Percentiles rank a stretch among this genome's conserved stretches.
These are phyloP conservation scores for Ustilago hordei DNA, from an alignment of 1,284 basidiomycete genomes.

Conservation along the genomic window DNA sequence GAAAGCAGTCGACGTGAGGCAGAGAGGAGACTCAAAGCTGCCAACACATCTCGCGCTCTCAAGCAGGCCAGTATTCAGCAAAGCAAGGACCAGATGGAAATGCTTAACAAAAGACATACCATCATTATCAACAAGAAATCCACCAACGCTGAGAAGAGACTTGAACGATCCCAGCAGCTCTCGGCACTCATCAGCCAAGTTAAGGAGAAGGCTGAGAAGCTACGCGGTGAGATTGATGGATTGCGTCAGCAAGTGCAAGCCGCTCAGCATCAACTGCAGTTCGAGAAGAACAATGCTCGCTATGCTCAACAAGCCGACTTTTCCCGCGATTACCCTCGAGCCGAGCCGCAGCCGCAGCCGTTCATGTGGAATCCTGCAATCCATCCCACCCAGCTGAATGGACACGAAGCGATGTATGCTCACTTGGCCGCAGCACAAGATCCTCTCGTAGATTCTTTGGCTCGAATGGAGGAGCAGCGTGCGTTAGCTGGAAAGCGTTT, in stretches of 20 bases:
- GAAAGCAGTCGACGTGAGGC: slow-evolving; percentile 83
- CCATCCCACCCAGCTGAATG: slow-evolving; percentile 10
- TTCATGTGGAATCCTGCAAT: slow-evolving; percentile 23
- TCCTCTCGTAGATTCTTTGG: slow-evolving; percentile 43
- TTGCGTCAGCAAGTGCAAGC: slow-evolving; percentile 26
- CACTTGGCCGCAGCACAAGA: slow-evolving; percentile 37
- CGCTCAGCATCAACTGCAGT: slow-evolving; percentile 29
- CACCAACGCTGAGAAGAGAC: slow-evolving; percentile 43
- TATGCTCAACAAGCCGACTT: slow-evolving; percentile 19
- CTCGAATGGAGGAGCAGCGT: slow-evolving; percentile 41
- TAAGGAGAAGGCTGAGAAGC: slow-evolving; percentile 20
- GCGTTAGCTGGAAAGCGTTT: slow-evolving; percentile 25
- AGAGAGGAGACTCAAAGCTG: slow-evolving; percentile 84
- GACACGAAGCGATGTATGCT: slow-evolving; percentile 34
- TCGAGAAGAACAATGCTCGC: slow-evolving; percentile 29
- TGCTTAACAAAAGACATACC: slow-evolving; percentile 74
- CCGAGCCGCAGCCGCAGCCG: slow-evolving; percentile 8
- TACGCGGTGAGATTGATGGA: slow-evolving; percentile 22
- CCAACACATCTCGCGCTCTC: slow-evolving; percentile 74
- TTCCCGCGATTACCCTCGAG: slow-evolving; percentile 11
- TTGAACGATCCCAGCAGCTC: slow-evolving; percentile 31
- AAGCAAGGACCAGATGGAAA: slow-evolving; percentile 78
- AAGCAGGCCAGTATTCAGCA: slow-evolving; percentile 65
- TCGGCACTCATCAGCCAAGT: slow-evolving; percentile 16
- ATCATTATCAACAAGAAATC: slow-evolving; percentile 56